Conservation (phyloP, 306 rosid genomes). For the Quercus wislizeni region DNA sequence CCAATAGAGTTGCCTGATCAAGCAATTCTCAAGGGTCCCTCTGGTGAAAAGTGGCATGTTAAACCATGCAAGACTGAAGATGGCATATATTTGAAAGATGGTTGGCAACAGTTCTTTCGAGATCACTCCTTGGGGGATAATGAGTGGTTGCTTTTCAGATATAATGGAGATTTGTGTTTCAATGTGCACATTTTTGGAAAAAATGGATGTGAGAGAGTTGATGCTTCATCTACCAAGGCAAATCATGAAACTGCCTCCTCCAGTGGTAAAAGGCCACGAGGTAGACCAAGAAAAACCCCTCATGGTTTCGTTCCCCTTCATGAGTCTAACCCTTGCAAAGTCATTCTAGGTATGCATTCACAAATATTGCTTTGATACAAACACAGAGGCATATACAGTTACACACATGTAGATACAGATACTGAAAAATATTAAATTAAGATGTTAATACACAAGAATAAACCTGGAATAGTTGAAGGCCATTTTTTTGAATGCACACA, state of each 20-base stretch:
- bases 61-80: background rate
- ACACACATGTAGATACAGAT: too few species aligned
- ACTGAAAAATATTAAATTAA: too few species aligned
- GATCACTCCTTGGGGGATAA: slow-evolving; percentile 13
- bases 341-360: slow-evolving; percentile 2
- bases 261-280: background rate
- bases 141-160: slow-evolving; percentile 1
- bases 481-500: too few species aligned
- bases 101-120: slow-evolving; percentile 8
- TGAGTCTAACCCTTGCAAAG: background rate
- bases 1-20: background rate
- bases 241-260: background rate
- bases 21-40: background rate
- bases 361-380: background rate
- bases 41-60: slow-evolving; percentile 2
- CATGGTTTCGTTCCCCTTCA: background rate
- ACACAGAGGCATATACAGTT: background rate
- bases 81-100: slow-evolving; percentile 1
- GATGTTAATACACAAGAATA: too few species aligned
- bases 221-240: background rate
- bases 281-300: slow-evolving; percentile 14
- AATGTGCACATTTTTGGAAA: background rate
- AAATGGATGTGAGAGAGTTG: background rate
- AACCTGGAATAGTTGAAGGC: too few species aligned
- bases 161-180: slow-evolving; percentile 8